A percentile compares a stretch with the other conserved stretches of the same genome.
phyloP scores from a whole-genome alignment of 2,329 filamentous ascomycete species.

The Leptographium galeiforme region DNA sequence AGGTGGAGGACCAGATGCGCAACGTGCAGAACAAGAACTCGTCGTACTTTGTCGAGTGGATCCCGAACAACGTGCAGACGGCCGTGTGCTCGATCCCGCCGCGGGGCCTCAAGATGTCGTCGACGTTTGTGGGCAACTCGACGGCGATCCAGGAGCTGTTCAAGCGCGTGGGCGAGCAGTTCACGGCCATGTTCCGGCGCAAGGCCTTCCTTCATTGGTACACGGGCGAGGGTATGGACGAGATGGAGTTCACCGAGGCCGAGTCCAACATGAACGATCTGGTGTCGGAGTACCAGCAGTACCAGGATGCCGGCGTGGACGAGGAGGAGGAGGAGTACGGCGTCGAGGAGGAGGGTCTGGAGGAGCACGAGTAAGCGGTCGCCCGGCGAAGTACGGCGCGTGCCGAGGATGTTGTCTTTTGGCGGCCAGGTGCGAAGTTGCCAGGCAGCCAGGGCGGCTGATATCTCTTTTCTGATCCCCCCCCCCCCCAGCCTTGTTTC shows the following conservation, averaged over 20 bases:
- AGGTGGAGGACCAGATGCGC: constrained; percentile 99
- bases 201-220: constrained; percentile 99
- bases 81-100: constrained; percentile 98
- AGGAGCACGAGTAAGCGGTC: constrained; percentile 28
- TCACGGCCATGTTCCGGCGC: constrained; percentile 99
- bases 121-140: constrained; percentile 97
- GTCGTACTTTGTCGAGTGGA: constrained; percentile 99
- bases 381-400: neutral
- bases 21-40: constrained; percentile 99
- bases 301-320: constrained; percentile 96
- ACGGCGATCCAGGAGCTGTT: constrained; percentile 99
- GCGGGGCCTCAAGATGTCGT: constrained; percentile 96
- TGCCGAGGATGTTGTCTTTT: neutral
- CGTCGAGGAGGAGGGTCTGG: constrained; percentile 70
- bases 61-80: constrained; percentile 99
- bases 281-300: constrained; percentile 99
- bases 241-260: constrained; percentile 99
- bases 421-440: neutral
- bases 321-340: constrained; percentile 95
- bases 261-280: constrained; percentile 99
- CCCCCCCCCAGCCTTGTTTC: neutral
- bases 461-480: neutral
- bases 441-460: neutral
- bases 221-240: constrained; percentile 99
- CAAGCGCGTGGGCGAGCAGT: constrained; percentile 99